Conservation (phyloP, 805 yeast genomes). For the Brettanomyces custersianus region DNA sequence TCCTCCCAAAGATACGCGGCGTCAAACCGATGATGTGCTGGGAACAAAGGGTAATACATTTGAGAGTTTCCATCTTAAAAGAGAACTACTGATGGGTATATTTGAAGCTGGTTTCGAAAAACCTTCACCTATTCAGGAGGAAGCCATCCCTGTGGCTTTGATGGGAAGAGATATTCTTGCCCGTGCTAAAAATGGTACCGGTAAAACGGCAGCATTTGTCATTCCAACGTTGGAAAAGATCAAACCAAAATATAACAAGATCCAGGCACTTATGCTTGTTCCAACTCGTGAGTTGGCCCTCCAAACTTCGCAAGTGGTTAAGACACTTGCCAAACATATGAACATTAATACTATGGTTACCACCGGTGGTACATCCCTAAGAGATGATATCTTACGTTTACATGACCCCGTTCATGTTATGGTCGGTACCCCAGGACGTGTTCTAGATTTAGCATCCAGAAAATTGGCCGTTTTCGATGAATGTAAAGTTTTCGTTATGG, state of each 20-base stretch:
- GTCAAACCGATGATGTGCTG: slow-evolving; percentile 93
- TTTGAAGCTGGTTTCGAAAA: slow-evolving; percentile 98
- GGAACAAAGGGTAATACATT: slow-evolving; percentile 85
- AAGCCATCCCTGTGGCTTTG: slow-evolving; percentile 89
- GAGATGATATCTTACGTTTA: slow-evolving; percentile 90
- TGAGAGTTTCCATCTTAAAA: slow-evolving; percentile 84
- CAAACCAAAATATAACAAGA: slow-evolving; percentile 73
- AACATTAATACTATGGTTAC: slow-evolving; percentile 94
- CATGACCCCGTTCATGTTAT: slow-evolving; percentile 88
- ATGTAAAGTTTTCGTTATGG: slow-evolving; percentile 89
- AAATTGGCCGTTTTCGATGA: slow-evolving; percentile 78
- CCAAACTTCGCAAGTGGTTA: slow-evolving; percentile 95
- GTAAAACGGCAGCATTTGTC: slow-evolving; percentile 95
- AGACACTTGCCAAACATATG: slow-evolving; percentile 90
- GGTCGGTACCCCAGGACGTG: slow-evolving; percentile 98
- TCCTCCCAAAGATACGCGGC: slow-evolving; percentile 84
- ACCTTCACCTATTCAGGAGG: slow-evolving; percentile 97
- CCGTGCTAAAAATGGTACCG: slow-evolving; percentile 97
- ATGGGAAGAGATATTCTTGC: slow-evolving; percentile 95
- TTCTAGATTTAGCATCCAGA: slow-evolving; percentile 86
- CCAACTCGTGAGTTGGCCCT: slow-evolving; percentile 98
- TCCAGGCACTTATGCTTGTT: slow-evolving; percentile 87
- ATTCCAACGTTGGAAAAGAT: slow-evolving; percentile 88
- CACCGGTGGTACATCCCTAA: slow-evolving; percentile 92
- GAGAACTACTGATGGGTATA: slow-evolving; percentile 95